A percentile compares a stretch with the other conserved stretches of the same genome.
Conservation (phyloP, 352 stramenopile genomes). For the Phytopythium sindhum region DNA sequence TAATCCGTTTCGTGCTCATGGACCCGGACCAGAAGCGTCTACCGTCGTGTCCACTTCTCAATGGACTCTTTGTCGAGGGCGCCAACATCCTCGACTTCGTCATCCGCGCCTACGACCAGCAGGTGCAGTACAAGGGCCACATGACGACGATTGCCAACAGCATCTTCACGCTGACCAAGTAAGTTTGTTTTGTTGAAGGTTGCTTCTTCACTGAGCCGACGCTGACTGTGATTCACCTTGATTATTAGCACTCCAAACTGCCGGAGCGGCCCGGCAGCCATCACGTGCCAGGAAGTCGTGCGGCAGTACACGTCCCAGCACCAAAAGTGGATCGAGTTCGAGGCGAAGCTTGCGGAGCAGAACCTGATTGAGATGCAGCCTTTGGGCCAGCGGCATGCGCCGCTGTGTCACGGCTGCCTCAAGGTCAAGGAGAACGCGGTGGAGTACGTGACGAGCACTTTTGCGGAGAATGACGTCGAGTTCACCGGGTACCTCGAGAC, state of each 20-base stretch:
- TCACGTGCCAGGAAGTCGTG: slow-evolving; percentile 80
- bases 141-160: slow-evolving; percentile 89
- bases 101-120: slow-evolving; percentile 66
- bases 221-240: slow-evolving; percentile 1
- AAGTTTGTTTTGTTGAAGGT: slow-evolving; percentile 17
- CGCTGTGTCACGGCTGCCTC: slow-evolving; percentile 77
- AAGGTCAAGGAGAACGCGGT: slow-evolving; percentile 76
- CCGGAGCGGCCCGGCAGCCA: slow-evolving; percentile 40
- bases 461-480: slow-evolving; percentile 54
- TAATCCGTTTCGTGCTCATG: slow-evolving; percentile 84
- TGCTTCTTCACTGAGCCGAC: slow-evolving; percentile 3
- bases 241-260: slow-evolving; percentile 58
- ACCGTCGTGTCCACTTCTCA: slow-evolving; percentile 71
- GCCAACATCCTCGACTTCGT: slow-evolving; percentile 83
- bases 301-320: slow-evolving; percentile 69
- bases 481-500: slow-evolving; percentile 81
- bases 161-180: slow-evolving; percentile 86
- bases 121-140: slow-evolving; percentile 85
- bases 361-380: slow-evolving; percentile 81
- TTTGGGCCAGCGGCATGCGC: slow-evolving; percentile 76
- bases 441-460: slow-evolving; percentile 71
- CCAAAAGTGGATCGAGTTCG: slow-evolving; percentile 73
- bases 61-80: slow-evolving; percentile 66
- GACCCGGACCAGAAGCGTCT: slow-evolving; percentile 83
- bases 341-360: slow-evolving; percentile 68